Percentiles rank a stretch among this genome's conserved stretches.
Evolutionary conservation across 2,329 filamentous ascomycete species (phyloP).

Genomic region (Juglanconis oblonga): DNA sequence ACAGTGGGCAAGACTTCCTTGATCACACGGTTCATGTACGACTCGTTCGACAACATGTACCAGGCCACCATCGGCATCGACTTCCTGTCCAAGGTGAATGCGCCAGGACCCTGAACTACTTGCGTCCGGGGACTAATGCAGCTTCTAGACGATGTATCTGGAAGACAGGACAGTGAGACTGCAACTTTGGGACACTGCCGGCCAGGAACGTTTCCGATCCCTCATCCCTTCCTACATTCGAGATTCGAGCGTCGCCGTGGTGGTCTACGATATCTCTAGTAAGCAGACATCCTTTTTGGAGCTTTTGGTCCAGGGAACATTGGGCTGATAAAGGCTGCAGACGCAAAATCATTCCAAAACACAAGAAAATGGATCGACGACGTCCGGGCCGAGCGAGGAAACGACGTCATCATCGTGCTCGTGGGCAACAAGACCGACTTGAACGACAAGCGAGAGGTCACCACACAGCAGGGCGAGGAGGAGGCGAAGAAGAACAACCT

Average conservation of each 20-base stretch:
- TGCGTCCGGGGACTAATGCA: background rate
- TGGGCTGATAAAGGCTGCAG: constrained; percentile 35
- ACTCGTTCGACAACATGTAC: constrained; percentile 99
- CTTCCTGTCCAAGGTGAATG: constrained; percentile 85
- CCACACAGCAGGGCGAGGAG: constrained; percentile 92
- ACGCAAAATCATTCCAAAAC: constrained; percentile 96
- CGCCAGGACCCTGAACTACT: constrained; percentile 24
- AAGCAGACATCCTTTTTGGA: constrained; percentile 24
- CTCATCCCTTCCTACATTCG: constrained; percentile 98
- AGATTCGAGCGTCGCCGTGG: constrained; percentile 95
- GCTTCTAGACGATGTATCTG: constrained; percentile 90
- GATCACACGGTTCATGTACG: constrained; percentile 99
- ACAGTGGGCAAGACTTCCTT: constrained; percentile 96
- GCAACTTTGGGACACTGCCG: constrained; percentile 97
- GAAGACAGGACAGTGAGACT: constrained; percentile 96
- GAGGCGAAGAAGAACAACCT: constrained; percentile 97
- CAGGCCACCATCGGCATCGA: constrained; percentile 99
- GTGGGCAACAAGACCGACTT: constrained; percentile 99
- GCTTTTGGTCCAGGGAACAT: constrained; percentile 5
- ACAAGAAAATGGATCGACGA: constrained; percentile 99
- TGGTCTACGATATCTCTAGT: constrained; percentile 98
- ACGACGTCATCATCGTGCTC: constrained; percentile 97
- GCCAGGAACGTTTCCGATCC: constrained; percentile 95
- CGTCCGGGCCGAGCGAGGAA: constrained; percentile 90
- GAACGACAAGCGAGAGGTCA: constrained; percentile 97